Evolutionary conservation across 2,329 filamentous ascomycete species (phyloP), one percentile per base, ranked within the genome.

Genomic region (Bisporella sp.): DNA sequence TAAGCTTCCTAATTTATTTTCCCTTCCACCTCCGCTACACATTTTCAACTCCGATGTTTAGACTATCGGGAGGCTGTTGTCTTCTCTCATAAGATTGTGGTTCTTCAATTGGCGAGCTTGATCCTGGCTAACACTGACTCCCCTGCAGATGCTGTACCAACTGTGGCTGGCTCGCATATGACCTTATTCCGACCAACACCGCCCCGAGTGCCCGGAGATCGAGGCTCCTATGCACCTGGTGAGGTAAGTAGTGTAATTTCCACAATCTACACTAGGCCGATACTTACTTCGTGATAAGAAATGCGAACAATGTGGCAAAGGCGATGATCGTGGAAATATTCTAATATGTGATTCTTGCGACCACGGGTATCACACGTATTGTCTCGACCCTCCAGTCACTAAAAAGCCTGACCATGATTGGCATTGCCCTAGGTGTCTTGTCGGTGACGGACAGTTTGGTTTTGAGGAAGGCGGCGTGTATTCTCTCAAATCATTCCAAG

Each of bases 401-500:
- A 73, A 78, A 6, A 82, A 86, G 56, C 89, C 90, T 0, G 87
- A 93, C 29, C 78, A 83, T 48, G 93, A 97, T 63, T 99, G 93
- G 93, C 92, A 97, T 65, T 99, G 93, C 59, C 87, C 93, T 0
- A 82, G 90, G 62, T 99, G 93, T 66, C 79, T 99, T 30, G 93
- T 99, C 29, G 93, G 93, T 44, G 95, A 95, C 50, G 91, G 92
- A 39, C 90, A 97, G 58, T 99, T 96, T 62, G 93, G 93, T 0
- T 99, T 99, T 55, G 92, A 97, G 64, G 93, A 99, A 67, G 93
- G 93, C 29, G 91, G 91, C 4, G 79, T 96, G 28, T 99, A 99
- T 69, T 99, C 93, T 0, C 74, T 99, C 30, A 90, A 87, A 62
- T 88, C 95, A 62, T 99, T 99, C 66, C 93, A 99, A 66, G 89